Evolutionary conservation across 306 rosid species (phyloP), one percentile per base, ranked within the genome.

Genomic region (Trifolium pratense): DNA sequence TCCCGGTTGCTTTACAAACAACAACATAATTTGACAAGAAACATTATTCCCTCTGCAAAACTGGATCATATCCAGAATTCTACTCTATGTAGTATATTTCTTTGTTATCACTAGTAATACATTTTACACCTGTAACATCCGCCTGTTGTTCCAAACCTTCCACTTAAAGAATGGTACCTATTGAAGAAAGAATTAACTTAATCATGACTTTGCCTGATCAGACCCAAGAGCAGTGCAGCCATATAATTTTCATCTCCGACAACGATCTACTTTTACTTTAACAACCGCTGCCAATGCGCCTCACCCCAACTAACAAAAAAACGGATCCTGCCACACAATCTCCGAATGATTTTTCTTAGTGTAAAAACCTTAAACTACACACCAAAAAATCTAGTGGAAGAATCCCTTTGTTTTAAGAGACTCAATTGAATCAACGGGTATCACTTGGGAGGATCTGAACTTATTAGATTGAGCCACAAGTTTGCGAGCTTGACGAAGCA

Each of bases 381-480:
- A 25, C 49, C 26, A 77, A 6, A 62, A 39, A 57, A 21, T 60
- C 59, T 52, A 71, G 55, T 39, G 77, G 59, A 17, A 74, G 23
- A 63, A 31, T 66, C 68, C 43, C 66, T 75, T 49, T 36, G 36
- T 68, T 32, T 73, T 63, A 75, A 84, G 80, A 75, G 75, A 64
- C 70, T 18, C 16, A 46, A 46, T 74, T 49, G 77, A 61, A 68
- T 56, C 58, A 46, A 71, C 68, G 70, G 62, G 55, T 25, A 40
- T 78, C 79, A 81, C 78, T 57, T 23, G 18, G 96, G 97, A 63
- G 89, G 87, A 77, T 81, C 87, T 6, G 85, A 68, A 75, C 89
- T 82, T 66, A 94, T 74, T 64, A 84, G 85, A 87, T 94, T 94
- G 49, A 82, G 67, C 98, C 98, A 94, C 83, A 94, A 71, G 83